Percentiles rank a stretch among this genome's conserved stretches.
Conservation (phyloP, 768 basidiomycete species). For the Pleurotus tuber-regium region DNA sequence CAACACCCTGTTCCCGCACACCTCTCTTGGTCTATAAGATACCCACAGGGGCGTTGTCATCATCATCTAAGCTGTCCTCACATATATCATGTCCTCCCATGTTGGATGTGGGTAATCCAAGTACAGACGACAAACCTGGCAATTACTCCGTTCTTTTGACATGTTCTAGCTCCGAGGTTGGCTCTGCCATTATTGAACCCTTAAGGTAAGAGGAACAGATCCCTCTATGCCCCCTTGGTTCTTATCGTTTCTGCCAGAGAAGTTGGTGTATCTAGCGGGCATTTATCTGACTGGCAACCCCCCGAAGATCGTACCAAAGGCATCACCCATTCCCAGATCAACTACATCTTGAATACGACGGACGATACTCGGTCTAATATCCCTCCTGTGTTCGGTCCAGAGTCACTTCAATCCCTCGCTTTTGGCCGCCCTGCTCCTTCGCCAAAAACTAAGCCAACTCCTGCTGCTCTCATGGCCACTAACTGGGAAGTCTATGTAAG, state of each 20-base stretch:
- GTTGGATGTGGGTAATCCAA: slow-evolving; percentile 15
- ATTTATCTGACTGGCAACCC: slow-evolving; percentile 11
- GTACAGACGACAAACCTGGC: slow-evolving; percentile 3
- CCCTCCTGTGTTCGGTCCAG: neutral
- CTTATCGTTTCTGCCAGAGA: slow-evolving; percentile 10
- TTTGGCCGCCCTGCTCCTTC: neutral
- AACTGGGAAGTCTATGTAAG: slow-evolving; percentile 22
- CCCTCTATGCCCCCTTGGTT: slow-evolving; percentile 1
- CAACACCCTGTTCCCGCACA: slow-evolving; percentile 7
- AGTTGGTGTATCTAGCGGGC: slow-evolving; percentile 8
- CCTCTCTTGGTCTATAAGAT: slow-evolving; percentile 40
- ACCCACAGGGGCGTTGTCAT: slow-evolving; percentile 46
- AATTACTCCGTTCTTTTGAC: neutral
- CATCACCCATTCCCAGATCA: slow-evolving; percentile 4
- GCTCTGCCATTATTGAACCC: slow-evolving; percentile 10
- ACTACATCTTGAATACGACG: slow-evolving; percentile 8
- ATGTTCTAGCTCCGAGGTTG: slow-evolving; percentile 3
- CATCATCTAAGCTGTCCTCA: slow-evolving; percentile 41
- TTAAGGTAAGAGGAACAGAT: slow-evolving; percentile 6
- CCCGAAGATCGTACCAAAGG: slow-evolving; percentile 4
- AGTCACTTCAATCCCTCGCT: neutral
- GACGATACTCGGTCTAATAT: neutral
- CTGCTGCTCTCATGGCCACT: slow-evolving; percentile 1
- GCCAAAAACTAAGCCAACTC: neutral
- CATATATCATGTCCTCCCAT: slow-evolving; percentile 38